Percentiles rank a stretch among this genome's conserved stretches.
These are phyloP conservation scores for Cercophora sp. DNA, from an alignment of 495 filamentous ascomycete genomes.

Conservation along the genomic window DNA sequence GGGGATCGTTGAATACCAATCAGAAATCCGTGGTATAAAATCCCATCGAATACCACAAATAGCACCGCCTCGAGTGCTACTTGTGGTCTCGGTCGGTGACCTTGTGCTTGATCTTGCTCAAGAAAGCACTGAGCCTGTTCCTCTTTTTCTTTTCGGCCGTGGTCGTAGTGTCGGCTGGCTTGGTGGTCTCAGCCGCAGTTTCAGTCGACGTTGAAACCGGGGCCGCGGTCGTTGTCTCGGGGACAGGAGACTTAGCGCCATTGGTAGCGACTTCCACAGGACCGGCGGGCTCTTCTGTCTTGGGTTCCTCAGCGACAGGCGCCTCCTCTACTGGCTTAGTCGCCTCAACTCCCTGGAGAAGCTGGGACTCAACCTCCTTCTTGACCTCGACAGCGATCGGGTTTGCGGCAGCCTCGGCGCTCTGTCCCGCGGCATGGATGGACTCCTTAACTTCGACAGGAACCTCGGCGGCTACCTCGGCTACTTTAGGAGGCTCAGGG, in stretches of 20 bases:
- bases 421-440: conserved; percentile 55
- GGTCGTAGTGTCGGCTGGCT: conserved; percentile 17
- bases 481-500: not conserved
- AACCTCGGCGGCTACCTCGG: conserved; percentile 44
- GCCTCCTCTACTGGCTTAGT: conserved; percentile 6
- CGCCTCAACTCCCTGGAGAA: conserved; percentile 44
- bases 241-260: conserved; percentile 19
- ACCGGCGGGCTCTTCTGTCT: conserved; percentile 13
- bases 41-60: too few relatives aligned
- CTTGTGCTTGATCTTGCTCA: conserved; percentile 57
- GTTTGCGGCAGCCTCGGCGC: conserved; percentile 69
- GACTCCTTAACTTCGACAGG: conserved; percentile 73
- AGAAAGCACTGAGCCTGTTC: conserved; percentile 54
- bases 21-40: too few relatives aligned
- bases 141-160: conserved; percentile 50
- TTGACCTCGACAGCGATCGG: conserved; percentile 70
- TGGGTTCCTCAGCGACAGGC: not conserved
- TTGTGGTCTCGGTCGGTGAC: conserved; percentile 33
- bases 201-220: conserved; percentile 17
- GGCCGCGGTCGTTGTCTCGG: conserved; percentile 14
- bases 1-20: too few relatives aligned
- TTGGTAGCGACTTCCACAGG: conserved; percentile 14
- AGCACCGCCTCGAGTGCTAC: too few relatives aligned
- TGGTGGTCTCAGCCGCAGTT: conserved; percentile 7
- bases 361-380: conserved; percentile 66